A percentile compares a stretch with the other conserved stretches of the same genome.
Evolutionary conservation across 805 yeast species (phyloP).

Genomic region (Clavispora vitiphila): DNA sequence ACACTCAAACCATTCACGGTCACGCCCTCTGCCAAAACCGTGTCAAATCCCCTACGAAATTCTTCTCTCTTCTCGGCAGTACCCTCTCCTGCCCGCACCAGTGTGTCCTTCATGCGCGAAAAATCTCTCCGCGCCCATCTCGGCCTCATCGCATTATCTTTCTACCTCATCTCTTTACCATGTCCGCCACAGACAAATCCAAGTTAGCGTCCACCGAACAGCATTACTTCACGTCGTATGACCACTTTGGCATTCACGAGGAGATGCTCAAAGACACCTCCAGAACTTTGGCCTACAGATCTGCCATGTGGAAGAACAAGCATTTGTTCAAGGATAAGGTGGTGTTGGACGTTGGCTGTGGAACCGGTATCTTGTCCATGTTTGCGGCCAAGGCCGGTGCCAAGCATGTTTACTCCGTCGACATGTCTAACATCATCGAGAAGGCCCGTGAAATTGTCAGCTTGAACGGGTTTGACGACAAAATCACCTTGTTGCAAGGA

Average conservation of each 20-base stretch:
- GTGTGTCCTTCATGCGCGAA: slow-evolving; percentile 3
- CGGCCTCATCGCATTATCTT: slow-evolving; percentile 1
- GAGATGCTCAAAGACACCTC: slow-evolving; percentile 97
- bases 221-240: slow-evolving; percentile 93
- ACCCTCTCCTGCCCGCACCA: not conserved
- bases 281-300: slow-evolving; percentile 86
- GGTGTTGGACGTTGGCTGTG: slow-evolving; percentile 97
- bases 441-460: slow-evolving; percentile 90
- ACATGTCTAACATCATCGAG: slow-evolving; percentile 92
- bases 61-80: not conserved
- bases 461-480: slow-evolving; percentile 78
- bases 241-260: slow-evolving; percentile 96
- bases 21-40: too few species aligned
- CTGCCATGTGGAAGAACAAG: slow-evolving; percentile 86
- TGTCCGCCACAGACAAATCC: slow-evolving; percentile 64
- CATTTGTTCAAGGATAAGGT: slow-evolving; percentile 87
- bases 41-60: too few species aligned
- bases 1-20: too few species aligned
- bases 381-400: slow-evolving; percentile 99
- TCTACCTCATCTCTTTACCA: not conserved
- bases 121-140: not conserved
- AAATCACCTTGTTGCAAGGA: slow-evolving; percentile 84
- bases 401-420: slow-evolving; percentile 94
- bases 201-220: slow-evolving; percentile 72
- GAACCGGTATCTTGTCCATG: slow-evolving; percentile 96